Percentiles rank a stretch among this genome's conserved stretches.
Conservation (phyloP, 257 asterid species). For the Solanum appendiculatum region DNA sequence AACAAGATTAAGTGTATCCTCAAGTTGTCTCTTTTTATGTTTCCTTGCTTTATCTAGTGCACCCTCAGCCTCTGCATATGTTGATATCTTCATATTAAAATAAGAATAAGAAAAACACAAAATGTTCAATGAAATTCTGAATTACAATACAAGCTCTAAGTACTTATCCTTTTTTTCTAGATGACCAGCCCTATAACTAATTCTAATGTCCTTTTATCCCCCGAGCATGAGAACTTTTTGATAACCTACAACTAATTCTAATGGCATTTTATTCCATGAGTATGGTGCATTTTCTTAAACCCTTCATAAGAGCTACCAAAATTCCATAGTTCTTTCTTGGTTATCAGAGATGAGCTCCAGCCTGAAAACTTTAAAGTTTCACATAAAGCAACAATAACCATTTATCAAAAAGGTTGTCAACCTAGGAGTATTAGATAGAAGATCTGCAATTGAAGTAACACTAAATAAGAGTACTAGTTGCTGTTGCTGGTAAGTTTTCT, state of each 20-base stretch:
- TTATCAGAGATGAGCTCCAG: not conserved
- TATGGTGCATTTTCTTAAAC: not conserved
- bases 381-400: not conserved
- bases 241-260: not conserved
- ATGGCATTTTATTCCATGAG: not conserved
- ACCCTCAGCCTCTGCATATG: slow-evolving; percentile 91
- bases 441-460: not conserved
- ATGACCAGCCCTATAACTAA: not conserved
- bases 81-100: not conserved
- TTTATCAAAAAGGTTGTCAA: not conserved
- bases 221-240: not conserved
- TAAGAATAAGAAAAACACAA: not conserved
- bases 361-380: not conserved
- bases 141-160: not conserved
- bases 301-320: not conserved
- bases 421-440: not conserved
- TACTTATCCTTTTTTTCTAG: not conserved
- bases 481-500: not conserved
- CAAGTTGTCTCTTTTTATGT: slow-evolving; percentile 97
- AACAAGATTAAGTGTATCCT: slow-evolving; percentile 90
- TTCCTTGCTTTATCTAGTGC: slow-evolving; percentile 98
- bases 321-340: not conserved
- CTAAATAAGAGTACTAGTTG: not conserved
- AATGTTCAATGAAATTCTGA: not conserved
- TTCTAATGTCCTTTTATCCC: not conserved